phyloP scores from a whole-genome alignment of 2,329 filamentous ascomycete genomes.

The Fusarium hostae region DNA sequence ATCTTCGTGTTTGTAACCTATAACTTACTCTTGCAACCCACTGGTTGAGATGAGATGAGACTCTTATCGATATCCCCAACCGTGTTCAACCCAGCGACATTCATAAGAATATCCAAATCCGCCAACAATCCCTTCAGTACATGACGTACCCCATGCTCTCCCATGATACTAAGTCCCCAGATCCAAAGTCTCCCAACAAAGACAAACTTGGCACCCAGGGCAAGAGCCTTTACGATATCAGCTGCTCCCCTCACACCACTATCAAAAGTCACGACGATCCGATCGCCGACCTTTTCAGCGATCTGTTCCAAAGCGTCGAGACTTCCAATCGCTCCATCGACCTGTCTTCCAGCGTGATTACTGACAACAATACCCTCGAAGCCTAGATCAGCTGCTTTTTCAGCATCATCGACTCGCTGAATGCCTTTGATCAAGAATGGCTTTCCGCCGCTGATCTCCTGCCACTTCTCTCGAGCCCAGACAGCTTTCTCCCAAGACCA shows the following conservation, averaged over 20 bases:
- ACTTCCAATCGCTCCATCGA: constrained; percentile 10
- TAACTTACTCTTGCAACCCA: not conserved
- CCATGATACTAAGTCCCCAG: constrained; percentile 20
- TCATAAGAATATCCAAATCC: constrained; percentile 11
- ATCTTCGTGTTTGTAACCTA: not conserved
- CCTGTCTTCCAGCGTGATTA: constrained; percentile 5
- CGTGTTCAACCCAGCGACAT: not conserved
- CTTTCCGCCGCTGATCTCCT: constrained; percentile 12
- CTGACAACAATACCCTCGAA: constrained; percentile 9
- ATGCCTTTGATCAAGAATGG: constrained; percentile 24
- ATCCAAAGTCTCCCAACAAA: constrained; percentile 18
- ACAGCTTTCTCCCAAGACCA: constrained; percentile 22
- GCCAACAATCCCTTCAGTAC: constrained; percentile 12
- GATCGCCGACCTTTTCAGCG: constrained; percentile 11
- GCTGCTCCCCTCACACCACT: constrained; percentile 22
- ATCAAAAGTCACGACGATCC: constrained; percentile 15
- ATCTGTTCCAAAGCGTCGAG: constrained; percentile 3
- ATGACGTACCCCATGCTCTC: constrained; percentile 19
- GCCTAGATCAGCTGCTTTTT: constrained; percentile 7
- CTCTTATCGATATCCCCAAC: constrained; percentile 5
- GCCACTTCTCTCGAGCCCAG: constrained; percentile 16
- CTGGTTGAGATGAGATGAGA: not conserved
- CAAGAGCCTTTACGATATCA: constrained; percentile 25
- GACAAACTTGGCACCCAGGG: constrained; percentile 25
- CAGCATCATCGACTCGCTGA: constrained; percentile 7